Evolutionary conservation across 139 green algal species (phyloP), one percentile per base, ranked within the genome.

Genomic region (Marvania coccoides): DNA sequence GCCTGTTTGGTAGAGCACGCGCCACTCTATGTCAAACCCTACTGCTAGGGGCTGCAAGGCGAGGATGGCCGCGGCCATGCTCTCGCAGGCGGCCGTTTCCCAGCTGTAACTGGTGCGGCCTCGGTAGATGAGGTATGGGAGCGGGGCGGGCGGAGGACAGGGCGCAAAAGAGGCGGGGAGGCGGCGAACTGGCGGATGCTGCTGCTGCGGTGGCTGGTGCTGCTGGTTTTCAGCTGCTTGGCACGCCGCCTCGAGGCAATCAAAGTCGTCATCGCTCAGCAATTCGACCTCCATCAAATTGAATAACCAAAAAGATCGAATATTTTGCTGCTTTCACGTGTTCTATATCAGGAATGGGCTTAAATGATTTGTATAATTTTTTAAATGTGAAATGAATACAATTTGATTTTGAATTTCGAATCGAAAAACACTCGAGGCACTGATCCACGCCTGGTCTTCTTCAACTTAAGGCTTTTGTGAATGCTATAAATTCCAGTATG

Each of bases 21-120:
- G 53, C 73, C 68, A 79, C 35, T 86, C 79, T 26, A 84, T 81
- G 51, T 85, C 79, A 65, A 85, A 82, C 4, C 77, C 79, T 0
- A 76, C 28, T 2, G 45, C 69, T n/a, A 59, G 48, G 9, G 48
- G 9, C 48, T 59, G 10, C 10, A 12, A 12, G 19, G 48, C 12
- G 9, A 59, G 48, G 9, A 59, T 12, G 9, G 19, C 10, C 10
- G 9, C 9, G 9, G 9, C 12, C 19, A 12, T 12, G 12, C 9
- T 28, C 9, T 59, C 48, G 48, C 35, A 12, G 10, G 35, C 30
- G 35, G 9, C 48, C 10, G 12, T 31, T 31, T 28, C 48, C 10
- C 12, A 9, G 12, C 9, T 12, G 12, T 28, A 28, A 12, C 10
- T 59, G 37, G 12, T 59, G 35, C 37, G 10, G 9, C 48, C 48